A percentile compares a stretch with the other conserved stretches of the same genome.
Conservation (phyloP, 768 basidiomycete genomes). For the Dentipellis fragilis region DNA sequence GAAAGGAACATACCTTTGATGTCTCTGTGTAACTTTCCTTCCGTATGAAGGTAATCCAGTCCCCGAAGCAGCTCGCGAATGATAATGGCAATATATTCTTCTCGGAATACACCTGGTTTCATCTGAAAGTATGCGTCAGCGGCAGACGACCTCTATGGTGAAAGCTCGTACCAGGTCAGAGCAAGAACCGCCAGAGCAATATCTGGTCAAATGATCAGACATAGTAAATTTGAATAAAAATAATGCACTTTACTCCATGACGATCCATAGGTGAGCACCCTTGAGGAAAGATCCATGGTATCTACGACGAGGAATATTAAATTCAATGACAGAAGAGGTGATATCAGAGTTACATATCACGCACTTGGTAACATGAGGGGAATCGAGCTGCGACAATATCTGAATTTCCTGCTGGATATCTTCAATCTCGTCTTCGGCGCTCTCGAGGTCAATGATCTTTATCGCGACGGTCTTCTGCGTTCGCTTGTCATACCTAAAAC, state of each 20-base stretch:
- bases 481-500: constrained; percentile 78
- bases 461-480: constrained; percentile 97
- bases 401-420: constrained; percentile 99
- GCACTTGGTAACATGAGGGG: constrained; percentile 91
- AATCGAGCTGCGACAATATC: constrained; percentile 93
- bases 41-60: constrained; percentile 89
- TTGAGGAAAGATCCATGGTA: constrained; percentile 96
- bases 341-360: constrained; percentile 23
- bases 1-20: constrained; percentile 69
- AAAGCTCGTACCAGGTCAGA: constrained; percentile 67
- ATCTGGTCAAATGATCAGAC: constrained; percentile 35
- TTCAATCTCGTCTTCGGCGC: constrained; percentile 98
- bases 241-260: constrained; percentile 79
- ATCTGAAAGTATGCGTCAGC: constrained; percentile 44
- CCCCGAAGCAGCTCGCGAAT: constrained; percentile 86
- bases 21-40: constrained; percentile 97
- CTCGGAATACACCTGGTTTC: constrained; percentile 96
- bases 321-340: constrained; percentile 1
- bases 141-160: not conserved
- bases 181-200: constrained; percentile 96
- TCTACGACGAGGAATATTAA: constrained; percentile 27
- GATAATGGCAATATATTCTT: constrained; percentile 98
- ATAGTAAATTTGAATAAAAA: not conserved
- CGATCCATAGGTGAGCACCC: constrained; percentile 95
- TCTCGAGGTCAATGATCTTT: constrained; percentile 99